Evolutionary conservation across 495 filamentous ascomycete genomes (phyloP).

Genomic region (Aspergillus sclerotioniger): DNA sequence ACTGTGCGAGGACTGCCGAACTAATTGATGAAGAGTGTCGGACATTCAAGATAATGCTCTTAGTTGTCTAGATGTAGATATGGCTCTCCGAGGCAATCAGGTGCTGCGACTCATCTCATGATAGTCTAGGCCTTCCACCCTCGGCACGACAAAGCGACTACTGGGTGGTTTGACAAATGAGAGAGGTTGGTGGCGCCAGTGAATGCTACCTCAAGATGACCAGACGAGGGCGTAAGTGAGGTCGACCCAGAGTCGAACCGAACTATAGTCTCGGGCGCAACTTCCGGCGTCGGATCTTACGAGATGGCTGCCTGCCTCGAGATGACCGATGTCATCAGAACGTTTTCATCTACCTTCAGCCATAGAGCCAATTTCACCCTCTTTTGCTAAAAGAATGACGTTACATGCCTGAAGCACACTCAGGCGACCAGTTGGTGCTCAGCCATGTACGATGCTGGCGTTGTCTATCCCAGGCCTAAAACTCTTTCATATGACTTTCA

Average conservation of each 20-base stretch:
- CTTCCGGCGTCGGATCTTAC: neutral
- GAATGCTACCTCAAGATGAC: neutral
- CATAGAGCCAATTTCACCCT: neutral
- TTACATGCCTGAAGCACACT: neutral
- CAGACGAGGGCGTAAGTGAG: neutral
- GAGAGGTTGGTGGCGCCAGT: neutral
- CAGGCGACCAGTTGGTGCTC: neutral
- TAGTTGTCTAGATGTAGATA: neutral
- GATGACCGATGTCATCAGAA: neutral
- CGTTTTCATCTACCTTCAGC: neutral
- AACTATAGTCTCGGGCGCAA: neutral
- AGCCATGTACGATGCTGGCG: neutral
- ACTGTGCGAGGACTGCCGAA: no score
- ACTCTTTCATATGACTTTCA: neutral
- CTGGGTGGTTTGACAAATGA: neutral
- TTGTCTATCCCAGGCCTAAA: neutral
- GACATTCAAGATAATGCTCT: neutral
- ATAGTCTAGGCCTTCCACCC: neutral
- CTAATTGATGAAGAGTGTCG: no score
- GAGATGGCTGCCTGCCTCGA: neutral
- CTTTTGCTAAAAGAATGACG: neutral
- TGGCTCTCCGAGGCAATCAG: neutral
- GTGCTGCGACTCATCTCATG: no score
- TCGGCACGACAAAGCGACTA: neutral
- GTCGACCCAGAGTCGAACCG: neutral